These are phyloP conservation scores for Sphagnum contortum DNA, from an alignment of 225 moss, liverwort and hornwort genomes.

Conservation along the genomic window DNA sequence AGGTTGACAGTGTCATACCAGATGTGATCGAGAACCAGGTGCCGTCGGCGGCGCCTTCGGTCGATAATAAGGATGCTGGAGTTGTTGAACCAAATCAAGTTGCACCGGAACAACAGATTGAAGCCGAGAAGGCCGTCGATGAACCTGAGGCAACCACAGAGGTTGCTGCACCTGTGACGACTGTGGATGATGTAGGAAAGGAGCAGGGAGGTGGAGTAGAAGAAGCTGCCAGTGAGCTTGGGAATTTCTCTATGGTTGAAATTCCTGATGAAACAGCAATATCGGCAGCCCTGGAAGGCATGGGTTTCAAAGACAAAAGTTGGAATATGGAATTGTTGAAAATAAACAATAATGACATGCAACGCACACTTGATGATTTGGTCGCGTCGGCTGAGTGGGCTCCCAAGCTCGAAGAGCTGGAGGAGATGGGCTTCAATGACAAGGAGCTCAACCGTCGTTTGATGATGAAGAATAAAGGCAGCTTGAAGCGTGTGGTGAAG, in stretches of 20 bases:
- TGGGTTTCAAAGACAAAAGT: slow-evolving; percentile 67
- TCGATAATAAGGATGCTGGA: slow-evolving; percentile 6
- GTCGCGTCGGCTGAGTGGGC: slow-evolving; percentile 82
- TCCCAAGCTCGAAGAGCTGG: slow-evolving; percentile 79
- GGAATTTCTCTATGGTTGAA: slow-evolving; percentile 84
- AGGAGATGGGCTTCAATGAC: slow-evolving; percentile 93
- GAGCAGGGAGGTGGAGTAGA: slow-evolving; percentile 28
- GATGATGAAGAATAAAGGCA: slow-evolving; percentile 97
- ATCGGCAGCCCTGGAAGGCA: slow-evolving; percentile 46
- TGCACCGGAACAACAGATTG: too few relatives aligned
- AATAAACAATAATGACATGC: slow-evolving; percentile 64
- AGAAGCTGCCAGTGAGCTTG: slow-evolving; percentile 68
- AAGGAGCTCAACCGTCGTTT: slow-evolving; percentile 80
- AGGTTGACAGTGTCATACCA: too few relatives aligned
- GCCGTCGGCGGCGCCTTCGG: too few relatives aligned
- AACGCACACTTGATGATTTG: slow-evolving; percentile 70
- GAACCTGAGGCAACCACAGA: not conserved
- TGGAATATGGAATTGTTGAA: slow-evolving; percentile 60
- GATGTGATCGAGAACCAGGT: too few relatives aligned
- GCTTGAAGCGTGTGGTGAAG: slow-evolving; percentile 93
- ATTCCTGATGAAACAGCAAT: slow-evolving; percentile 43
- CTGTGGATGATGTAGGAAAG: slow-evolving; percentile 17
- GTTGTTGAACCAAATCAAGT: not conserved
- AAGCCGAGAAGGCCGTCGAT: slow-evolving; percentile 1
- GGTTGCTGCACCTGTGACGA: not conserved